Base-by-base conservation (phyloP, 257 asterid species). In the Misopates orontium region DNA sequence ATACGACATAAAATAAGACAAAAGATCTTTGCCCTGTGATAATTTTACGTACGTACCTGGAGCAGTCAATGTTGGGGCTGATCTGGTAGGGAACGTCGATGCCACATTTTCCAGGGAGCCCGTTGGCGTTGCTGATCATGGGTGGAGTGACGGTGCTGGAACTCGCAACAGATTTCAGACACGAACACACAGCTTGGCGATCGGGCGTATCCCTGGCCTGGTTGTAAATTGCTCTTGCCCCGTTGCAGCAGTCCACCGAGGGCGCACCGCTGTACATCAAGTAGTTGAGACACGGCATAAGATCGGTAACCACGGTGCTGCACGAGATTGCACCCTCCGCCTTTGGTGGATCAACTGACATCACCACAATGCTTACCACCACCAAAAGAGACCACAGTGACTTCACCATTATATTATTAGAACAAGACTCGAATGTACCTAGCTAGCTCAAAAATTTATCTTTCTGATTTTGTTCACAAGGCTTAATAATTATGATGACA, bases 181-280 rank as follows among this genome's bases (percentile, higher is more conserved):
- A 87, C 5, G 8, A 5, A 78, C 95, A 85, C 13, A 76, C 83
- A 2, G 81, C 40, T 72, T 71, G 85, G 47, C 90, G 92, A 72
- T 79, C 88, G 4, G 73, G 62, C 25, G 83, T 39, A 56, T 75
- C 32, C 17, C 1, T 15, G 16, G 82, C 85, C 39, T 62, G 48
- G 54, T 22, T 60, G 71, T 57, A 71, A 9, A 85, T 74, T 4
- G 70, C n/a, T 70, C 40, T 66, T 9, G 80, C 65, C 22, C 84
- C 86, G 3, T 16, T 20, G 77, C 90, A 84, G 79, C 90, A 84
- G 28, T 3, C 14, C 0, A 4, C 7, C 49, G 82, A 70, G 1
- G 85, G 78, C 20, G 44, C 66, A 0, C 82, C 78, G n/a, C 62
- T 70, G 58, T 54, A 41, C 50, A 81, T 0, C 13, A 81, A 83